These are phyloP conservation scores for Pholiota microspora DNA, from an alignment of 768 basidiomycete genomes.

Conservation along the genomic window DNA sequence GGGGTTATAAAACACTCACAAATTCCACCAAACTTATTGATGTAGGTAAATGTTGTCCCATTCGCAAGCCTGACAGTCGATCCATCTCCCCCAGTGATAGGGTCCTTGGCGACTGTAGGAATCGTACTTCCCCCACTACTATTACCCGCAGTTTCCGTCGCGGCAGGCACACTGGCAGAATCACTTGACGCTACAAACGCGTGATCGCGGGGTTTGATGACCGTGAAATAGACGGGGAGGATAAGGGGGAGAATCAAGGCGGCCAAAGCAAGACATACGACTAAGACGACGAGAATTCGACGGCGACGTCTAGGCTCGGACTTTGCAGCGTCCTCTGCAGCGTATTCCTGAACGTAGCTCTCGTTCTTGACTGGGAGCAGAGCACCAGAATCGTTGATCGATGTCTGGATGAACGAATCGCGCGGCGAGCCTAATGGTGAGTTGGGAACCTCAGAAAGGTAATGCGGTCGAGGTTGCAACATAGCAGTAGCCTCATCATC, in stretches of 20 bases:
- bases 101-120: constrained; percentile 8
- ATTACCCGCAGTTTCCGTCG: neutral
- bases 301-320: constrained; percentile 6
- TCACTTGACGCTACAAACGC: too few species aligned
- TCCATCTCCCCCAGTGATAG: constrained; percentile 63
- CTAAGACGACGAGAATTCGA: neutral
- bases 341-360: neutral
- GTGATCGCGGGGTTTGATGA: constrained; percentile 24
- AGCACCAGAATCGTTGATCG: constrained; percentile 16
- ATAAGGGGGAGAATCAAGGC: constrained; percentile 28
- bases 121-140: constrained; percentile 3
- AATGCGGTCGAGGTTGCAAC: constrained; percentile 13
- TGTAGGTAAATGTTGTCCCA: constrained; percentile 73
- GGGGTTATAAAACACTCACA: constrained; percentile 44
- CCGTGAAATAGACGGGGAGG: constrained; percentile 32
- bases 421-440: constrained; percentile 14
- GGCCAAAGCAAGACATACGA: constrained; percentile 15
- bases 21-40: constrained; percentile 73
- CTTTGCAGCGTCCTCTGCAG: constrained; percentile 11
- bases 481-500: constrained; percentile 13
- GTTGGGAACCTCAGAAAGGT: neutral
- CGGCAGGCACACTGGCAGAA: constrained; percentile 1
- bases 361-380: constrained; percentile 14
- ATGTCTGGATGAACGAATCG: constrained; percentile 13
- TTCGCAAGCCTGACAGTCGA: constrained; percentile 62